phyloP scores from a whole-genome alignment of 2,329 filamentous ascomycete species.

The Xylaria sp. region DNA sequence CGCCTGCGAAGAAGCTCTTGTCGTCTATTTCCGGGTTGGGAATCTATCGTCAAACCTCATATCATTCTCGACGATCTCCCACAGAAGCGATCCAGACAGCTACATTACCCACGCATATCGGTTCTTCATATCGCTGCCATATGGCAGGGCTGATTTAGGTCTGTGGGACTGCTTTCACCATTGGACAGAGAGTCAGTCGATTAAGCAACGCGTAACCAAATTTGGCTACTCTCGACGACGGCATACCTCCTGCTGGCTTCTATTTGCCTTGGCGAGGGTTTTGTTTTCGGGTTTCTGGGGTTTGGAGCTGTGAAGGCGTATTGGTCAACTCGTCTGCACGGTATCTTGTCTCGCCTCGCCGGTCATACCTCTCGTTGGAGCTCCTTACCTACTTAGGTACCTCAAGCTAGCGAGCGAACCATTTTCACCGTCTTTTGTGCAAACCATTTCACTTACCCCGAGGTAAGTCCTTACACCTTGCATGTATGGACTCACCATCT shows the following conservation, averaged over 20 bases:
- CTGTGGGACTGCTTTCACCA: constrained; percentile 8
- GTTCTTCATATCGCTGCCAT: constrained; percentile 11
- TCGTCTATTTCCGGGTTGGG: constrained; percentile 2
- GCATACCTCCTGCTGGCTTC: constrained; percentile 9
- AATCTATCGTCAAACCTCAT: background rate
- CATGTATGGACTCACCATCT: background rate
- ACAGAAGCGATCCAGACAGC: constrained; percentile 2
- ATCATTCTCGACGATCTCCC: constrained; percentile 2
- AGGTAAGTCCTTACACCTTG: constrained; percentile 16
- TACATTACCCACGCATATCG: background rate
- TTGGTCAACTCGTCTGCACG: constrained; percentile 15
- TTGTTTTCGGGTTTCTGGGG: background rate
- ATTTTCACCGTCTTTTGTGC: constrained; percentile 20
- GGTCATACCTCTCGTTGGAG: constrained; percentile 18
- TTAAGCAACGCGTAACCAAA: constrained; percentile 12
- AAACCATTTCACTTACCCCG: constrained; percentile 11
- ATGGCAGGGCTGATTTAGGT: constrained; percentile 23
- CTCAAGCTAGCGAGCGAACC: background rate
- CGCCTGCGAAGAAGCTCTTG: constrained; percentile 1
- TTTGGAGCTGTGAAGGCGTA: constrained; percentile 19
- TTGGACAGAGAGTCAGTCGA: constrained; percentile 9
- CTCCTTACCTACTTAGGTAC: constrained; percentile 13
- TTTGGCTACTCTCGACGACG: constrained; percentile 6
- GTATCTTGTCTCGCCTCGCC: constrained; percentile 13
- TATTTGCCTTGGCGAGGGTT: constrained; percentile 12